Evolutionary conservation across 2,329 filamentous ascomycete genomes (phyloP).

Genomic region (Rhytidhysteron rufulum): DNA sequence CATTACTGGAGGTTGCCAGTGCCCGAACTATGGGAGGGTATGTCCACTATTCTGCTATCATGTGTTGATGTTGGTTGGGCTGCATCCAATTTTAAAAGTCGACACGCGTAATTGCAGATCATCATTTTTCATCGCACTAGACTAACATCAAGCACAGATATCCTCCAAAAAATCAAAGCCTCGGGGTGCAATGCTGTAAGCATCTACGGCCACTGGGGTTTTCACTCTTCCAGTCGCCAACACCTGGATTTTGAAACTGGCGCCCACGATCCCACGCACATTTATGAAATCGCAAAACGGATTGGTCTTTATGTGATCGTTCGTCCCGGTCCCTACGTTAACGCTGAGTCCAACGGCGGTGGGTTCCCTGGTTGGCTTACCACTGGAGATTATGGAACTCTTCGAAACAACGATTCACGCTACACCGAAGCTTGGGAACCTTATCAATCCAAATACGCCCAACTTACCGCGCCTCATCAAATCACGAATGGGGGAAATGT

Average conservation of each 20-base stretch:
- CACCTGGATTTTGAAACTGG: constrained; percentile 51
- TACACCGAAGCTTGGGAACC: constrained; percentile 54
- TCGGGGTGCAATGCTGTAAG: constrained; percentile 48
- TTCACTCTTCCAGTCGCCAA: constrained; percentile 43
- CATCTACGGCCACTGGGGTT: constrained; percentile 48
- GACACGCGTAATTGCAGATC: too few relatives aligned
- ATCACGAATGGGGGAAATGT: constrained; percentile 57
- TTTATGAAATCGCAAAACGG: constrained; percentile 52
- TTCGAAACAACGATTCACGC: constrained; percentile 51
- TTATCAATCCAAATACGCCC: constrained; percentile 50
- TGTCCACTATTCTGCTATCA: too few relatives aligned
- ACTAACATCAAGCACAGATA: constrained; percentile 23
- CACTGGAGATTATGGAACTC: constrained; percentile 54
- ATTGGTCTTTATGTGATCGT: constrained; percentile 55
- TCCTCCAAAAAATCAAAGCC: constrained; percentile 52
- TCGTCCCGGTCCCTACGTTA: constrained; percentile 60
- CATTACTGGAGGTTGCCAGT: constrained; percentile 53
- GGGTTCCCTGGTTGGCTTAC: constrained; percentile 62
- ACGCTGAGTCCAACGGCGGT: constrained; percentile 59
- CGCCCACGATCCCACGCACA: constrained; percentile 50
- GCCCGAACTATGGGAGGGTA: constrained; percentile 45
- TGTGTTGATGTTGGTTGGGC: too few relatives aligned
- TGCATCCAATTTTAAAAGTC: too few relatives aligned
- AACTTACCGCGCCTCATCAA: constrained; percentile 50
- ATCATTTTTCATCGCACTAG: too few relatives aligned